phyloP scores from a whole-genome alignment of 495 filamentous ascomycete genomes.

The Pseudevernia furfuracea region DNA sequence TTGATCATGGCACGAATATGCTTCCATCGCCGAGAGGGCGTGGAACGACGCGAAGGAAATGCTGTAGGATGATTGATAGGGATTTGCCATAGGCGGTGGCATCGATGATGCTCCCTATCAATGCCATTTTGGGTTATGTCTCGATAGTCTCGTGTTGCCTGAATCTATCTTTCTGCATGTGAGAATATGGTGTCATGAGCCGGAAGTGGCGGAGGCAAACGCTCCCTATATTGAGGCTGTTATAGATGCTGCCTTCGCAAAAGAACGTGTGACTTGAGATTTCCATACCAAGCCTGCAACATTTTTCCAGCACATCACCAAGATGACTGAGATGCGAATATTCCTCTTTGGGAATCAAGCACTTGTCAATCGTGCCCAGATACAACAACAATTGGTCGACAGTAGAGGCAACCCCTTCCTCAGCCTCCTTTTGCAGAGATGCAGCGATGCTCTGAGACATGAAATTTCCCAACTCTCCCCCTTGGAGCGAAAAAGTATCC shows the following conservation, averaged over 20 bases:
- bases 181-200: background rate
- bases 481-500: conserved; percentile 53
- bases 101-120: background rate
- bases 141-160: background rate
- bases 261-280: background rate
- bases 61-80: background rate
- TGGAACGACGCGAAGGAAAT: background rate
- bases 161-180: background rate
- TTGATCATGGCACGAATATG: background rate
- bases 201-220: background rate
- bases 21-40: background rate
- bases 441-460: conserved; percentile 52
- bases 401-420: conserved; percentile 58
- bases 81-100: background rate
- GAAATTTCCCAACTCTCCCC: conserved; percentile 55
- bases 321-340: conserved; percentile 14
- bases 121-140: background rate
- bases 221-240: background rate
- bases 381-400: conserved; percentile 51
- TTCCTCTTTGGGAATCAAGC: conserved; percentile 72
- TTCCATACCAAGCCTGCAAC: background rate
- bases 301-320: background rate
- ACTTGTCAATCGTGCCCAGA: conserved; percentile 58
- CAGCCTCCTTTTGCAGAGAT: conserved; percentile 57
- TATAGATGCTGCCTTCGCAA: conserved; percentile 2